Base-by-base conservation (phyloP, 495 filamentous ascomycete species). In the Niebla homalea region DNA sequence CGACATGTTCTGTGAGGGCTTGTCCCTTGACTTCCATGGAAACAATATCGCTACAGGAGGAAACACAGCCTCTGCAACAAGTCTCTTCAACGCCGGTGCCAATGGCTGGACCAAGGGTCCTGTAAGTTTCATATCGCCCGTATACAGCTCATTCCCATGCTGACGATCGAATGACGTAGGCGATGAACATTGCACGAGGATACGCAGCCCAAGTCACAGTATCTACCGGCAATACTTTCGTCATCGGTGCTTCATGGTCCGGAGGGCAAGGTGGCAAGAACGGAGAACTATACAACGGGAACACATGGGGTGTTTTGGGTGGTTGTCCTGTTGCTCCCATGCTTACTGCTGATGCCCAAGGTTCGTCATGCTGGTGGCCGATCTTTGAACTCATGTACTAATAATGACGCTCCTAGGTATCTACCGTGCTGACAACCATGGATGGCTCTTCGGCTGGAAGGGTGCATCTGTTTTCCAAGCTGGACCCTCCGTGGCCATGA, bases 1-100 rank as follows among this genome's bases (percentile, higher is more conserved):
- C 42, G 73, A 78, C 53, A 81, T 83, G 75, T 83, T 81, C 55
- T 81, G 79, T 57, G 77, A 78, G 5, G 77, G 78, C 1, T 74
- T 76, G 23, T 73, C 72, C 3, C 54, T 73, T 10, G 70, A 75
- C 51, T 56, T 62, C 20, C 62, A 68, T 18, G 79, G 79, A 15
- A 64, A 60, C n/a, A 63, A 77, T 18, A 51, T 78, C 20, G 70
- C 81, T 19, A 73, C 70, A 4, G 78, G 79, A 2, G 77, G 77
- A 5, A 59, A 62, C 36, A 66, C 65, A 47, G 61, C 66, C 12
- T 47, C 52, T 0, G 63, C 67, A 35, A 73, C 69, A 10, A 76
- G 71, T 51, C 66, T 77, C 41, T 79, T 71, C 56, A 55, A 72
- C 39, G 52, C 58, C 0, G 45, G 48, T 5, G 54, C 38, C 3